Evolutionary conservation across 768 basidiomycete genomes (phyloP), one percentile per base, ranked within the genome.

Genomic region (Neoboletus brunneissimus): DNA sequence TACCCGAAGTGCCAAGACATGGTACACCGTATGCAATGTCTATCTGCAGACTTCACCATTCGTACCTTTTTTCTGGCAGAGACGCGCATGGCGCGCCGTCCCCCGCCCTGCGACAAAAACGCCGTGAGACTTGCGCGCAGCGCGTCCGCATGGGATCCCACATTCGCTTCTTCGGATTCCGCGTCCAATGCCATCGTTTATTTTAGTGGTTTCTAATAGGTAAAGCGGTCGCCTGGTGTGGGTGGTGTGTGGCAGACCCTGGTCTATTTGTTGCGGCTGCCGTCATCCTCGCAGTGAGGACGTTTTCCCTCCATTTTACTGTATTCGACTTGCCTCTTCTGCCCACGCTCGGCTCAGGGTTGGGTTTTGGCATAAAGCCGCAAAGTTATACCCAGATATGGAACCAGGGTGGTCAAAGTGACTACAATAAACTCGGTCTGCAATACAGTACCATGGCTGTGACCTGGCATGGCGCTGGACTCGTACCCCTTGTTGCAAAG

Each of bases 161-260:
- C 42, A 29, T 34, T 27, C 42, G 29, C 37, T 25, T 40, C 23
- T 52, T 46, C 48, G 35, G 35, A 31, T 18, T 56, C 40, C 43
- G 42, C 42, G 23, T 37, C 49, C 34, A 40, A 42, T 44, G 8
- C 20, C n/a, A 35, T 44, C 46, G 35, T 23, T 50, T 51, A 48
- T 61, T 61, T 49, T 34, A 40, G 51, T 18, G 4, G 2, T 18
- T n/a, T 46, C 25, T 27, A 46, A 46, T n/a, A 46, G 38, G 60
- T 35, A 43, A 52, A 34, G 35, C 47, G 42, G 53, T 42, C 49
- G 46, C 50, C 41, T 47, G 47, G 13, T 44, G 50, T 49, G 55
- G 45, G 37, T 49, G n/a, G 51, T 66, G 51, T 66, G 55, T 66
- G 64, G 64, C 64, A 57, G 41, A 18, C 27, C 15, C 46, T 46